phyloP scores from a whole-genome alignment of 1,284 basidiomycete genomes.

The Trichosporon sp. region DNA sequence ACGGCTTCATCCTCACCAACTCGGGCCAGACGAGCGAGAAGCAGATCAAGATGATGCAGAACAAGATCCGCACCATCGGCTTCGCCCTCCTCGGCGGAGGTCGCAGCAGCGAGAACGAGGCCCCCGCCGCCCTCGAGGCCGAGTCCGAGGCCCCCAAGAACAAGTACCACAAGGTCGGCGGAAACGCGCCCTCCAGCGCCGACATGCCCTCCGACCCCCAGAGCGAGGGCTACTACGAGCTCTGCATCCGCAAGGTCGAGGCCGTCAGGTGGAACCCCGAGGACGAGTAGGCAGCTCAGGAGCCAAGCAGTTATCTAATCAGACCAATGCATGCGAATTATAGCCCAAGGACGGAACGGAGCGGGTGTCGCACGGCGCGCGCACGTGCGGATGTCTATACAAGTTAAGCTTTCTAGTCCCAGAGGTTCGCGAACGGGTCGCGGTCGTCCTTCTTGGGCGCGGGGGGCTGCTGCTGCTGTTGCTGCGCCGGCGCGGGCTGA shows the following conservation, averaged over 20 bases:
- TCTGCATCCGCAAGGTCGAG: constrained; percentile 49
- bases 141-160: constrained; percentile 22
- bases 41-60: constrained; percentile 51
- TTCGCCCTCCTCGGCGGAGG: constrained; percentile 50
- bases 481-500: constrained; percentile 6
- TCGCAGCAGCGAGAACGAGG: constrained; percentile 26
- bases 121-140: constrained; percentile 10
- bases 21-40: constrained; percentile 49
- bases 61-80: constrained; percentile 52
- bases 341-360: neutral
- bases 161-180: constrained; percentile 36
- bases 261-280: constrained; percentile 46
- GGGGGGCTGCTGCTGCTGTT: constrained; percentile 9
- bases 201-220: neutral
- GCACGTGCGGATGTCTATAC: neutral
- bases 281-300: constrained; percentile 15
- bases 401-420: constrained; percentile 4
- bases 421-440: constrained; percentile 21
- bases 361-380: neutral
- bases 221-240: constrained; percentile 50
- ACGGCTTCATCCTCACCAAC: constrained; percentile 53
- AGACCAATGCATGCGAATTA: neutral
- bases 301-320: neutral
- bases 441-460: constrained; percentile 33
- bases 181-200: neutral